Base-by-base conservation (phyloP, 139 green algal genomes). In the Chlamydomonas incerta region DNA sequence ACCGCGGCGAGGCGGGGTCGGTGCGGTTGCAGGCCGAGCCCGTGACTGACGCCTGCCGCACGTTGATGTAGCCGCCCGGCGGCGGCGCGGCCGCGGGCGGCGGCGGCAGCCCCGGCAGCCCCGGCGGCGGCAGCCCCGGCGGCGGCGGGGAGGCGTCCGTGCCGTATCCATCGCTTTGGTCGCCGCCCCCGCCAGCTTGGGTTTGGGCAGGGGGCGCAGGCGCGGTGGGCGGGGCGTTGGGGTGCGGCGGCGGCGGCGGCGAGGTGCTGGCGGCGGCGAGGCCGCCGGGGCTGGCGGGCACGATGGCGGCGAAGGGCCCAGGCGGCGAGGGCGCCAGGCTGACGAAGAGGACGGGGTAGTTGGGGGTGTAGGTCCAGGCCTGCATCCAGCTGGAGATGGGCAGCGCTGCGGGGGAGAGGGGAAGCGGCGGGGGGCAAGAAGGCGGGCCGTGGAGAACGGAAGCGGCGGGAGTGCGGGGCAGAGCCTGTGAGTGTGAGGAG, bases 311-410 rank as follows among this genome's bases (percentile, higher is more conserved):
- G 63, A 33, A 41, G 33, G 69, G 69, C 24, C 13, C 41, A 46
- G 35, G 11, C 20, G 34, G 10, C 1, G 58, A 2, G 26, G 18
- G 10, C 2, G 26, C 55, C 58, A 33, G 35, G 37, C 3, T 26
- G 14, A 85, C 80, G 18, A 70, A 52, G 8, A 85, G 4, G 6
- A 85, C 68, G 21, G 80, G 80, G 80, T 85, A 85, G 80, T 85
- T 85, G 66, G 80, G 50, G 15, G 35, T 37, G 33, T 85, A 85
- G 23, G 80, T 90, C 87, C 87, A 90, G 0, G 34, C 80, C 31
- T 23, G 21, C 87, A 90, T 90, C 80, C 80, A 85, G 26, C 65
- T 31, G 13, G 60, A 28, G 9, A 90, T 26, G 31, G 80, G 80
- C 29, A 85, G 65, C 29, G 66, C 80, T 75, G 63, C 26, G 52